A percentile compares a stretch with the other conserved stretches of the same genome.
Evolutionary conservation across 768 basidiomycete species (phyloP).

Genomic region (Mycena venus): DNA sequence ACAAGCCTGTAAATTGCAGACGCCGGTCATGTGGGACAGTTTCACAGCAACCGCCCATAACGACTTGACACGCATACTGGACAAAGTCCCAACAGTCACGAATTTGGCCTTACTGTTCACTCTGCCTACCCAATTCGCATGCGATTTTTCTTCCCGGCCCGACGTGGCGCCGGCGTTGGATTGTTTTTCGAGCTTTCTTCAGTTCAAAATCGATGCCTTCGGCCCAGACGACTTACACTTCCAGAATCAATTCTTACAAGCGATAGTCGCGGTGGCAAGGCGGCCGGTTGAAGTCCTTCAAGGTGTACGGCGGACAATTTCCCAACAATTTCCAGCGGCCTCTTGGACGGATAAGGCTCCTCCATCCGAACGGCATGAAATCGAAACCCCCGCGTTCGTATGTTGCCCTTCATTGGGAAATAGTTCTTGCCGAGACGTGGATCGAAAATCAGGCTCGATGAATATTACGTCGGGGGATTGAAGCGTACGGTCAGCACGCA

Average conservation of each 20-base stretch:
- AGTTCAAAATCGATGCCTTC: too few species aligned
- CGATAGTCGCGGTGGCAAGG: background rate
- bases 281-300: background rate
- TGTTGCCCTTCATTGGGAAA: too few species aligned
- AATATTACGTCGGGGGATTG: too few species aligned
- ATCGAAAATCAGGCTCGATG: too few species aligned
- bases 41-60: too few species aligned
- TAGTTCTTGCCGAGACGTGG: too few species aligned
- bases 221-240: background rate
- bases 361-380: background rate
- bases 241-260: background rate
- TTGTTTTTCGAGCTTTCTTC: too few species aligned
- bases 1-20: background rate
- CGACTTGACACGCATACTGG: background rate
- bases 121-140: background rate
- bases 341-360: background rate
- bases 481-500: too few species aligned
- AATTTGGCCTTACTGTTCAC: background rate
- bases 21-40: background rate
- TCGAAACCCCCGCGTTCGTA: too few species aligned
- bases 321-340: too few species aligned
- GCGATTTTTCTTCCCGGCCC: background rate
- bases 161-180: background rate
- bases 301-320: background rate
- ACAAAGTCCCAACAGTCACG: background rate